Evolutionary conservation across 306 rosid species (phyloP), one percentile per base, ranked within the genome.

Genomic region (Medicago ruthenica): DNA sequence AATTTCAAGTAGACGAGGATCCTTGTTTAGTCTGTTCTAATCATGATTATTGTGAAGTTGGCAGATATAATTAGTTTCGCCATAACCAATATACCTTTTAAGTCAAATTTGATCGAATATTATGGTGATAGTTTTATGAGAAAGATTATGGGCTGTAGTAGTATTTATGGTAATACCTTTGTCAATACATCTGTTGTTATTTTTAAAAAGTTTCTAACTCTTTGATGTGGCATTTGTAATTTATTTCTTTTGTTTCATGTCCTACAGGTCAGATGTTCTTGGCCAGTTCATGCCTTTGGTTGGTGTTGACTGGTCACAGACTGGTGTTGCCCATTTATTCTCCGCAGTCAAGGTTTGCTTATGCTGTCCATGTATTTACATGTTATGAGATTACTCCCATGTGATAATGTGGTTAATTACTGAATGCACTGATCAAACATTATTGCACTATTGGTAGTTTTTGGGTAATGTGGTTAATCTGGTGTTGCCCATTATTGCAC

Each of bases 241-340:
- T 41, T 61, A 37, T 55, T 60, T 69, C 17, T 82, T 69, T 58
- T 73, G 71, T 75, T 69, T 69, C 69, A 64, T 66, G 40, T 71
- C 45, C 78, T 71, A 48, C 85, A 96, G 99, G 76, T 96, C 99
- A 45, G 98, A 96, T 76, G 98, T 96, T 86, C 90, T 96, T n/a
- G 99, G 98, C 70, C 99, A 96, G 85, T 91, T 96, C 92, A 96
- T 96, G 99, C 99, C 99, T 61, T 69, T 96, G 88, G 98, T 96
- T 79, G 99, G 99, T 66, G 81, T 92, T 61, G 99, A 96, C 79
- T 96, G 99, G 99, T 96, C 99, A 75, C 99, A 96, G 70, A 88
- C 92, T 53, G 99, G 99, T 48, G 99, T 96, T 77, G 82, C 99
- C 21, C 93, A 90, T 85, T 90, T 96, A 80, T 96, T 88, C 90